Conservation (phyloP, 495 filamentous ascomycete genomes). For the Neurospora tetrasperma region DNA sequence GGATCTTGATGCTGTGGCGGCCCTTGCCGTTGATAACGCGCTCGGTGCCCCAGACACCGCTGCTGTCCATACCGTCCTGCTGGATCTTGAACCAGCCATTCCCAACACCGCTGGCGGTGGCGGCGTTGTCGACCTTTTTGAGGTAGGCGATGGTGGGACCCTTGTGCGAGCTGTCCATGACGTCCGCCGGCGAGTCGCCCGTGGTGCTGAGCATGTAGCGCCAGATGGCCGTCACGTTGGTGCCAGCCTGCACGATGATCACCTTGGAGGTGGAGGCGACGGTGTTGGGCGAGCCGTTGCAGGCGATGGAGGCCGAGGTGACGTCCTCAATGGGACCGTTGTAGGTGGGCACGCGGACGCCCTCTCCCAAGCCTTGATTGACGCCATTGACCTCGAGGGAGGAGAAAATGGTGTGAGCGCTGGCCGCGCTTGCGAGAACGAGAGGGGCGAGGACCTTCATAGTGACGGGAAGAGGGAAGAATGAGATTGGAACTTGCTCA, state of each 20-base stretch:
- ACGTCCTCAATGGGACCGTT: conserved; percentile 44
- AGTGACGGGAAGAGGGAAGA: neutral
- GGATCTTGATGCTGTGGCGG: conserved; percentile 33
- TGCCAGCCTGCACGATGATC: conserved; percentile 23
- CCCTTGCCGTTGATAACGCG: conserved; percentile 39
- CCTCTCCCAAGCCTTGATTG: conserved; percentile 19
- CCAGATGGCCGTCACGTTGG: conserved; percentile 32
- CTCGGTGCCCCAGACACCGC: conserved; percentile 34
- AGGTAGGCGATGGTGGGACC: conserved; percentile 40
- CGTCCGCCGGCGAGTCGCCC: conserved; percentile 29
- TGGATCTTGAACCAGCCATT: conserved; percentile 43
- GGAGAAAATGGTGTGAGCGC: conserved; percentile 25
- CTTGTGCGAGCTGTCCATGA: conserved; percentile 37
- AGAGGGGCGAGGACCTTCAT: conserved; percentile 22
- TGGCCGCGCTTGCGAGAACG: conserved; percentile 16
- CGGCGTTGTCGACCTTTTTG: conserved; percentile 39
- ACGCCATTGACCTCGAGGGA: conserved; percentile 21
- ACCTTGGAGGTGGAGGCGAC: conserved; percentile 28
- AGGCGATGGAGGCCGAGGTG: conserved; percentile 37
- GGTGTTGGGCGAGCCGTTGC: conserved; percentile 47
- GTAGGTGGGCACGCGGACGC: conserved; percentile 21
- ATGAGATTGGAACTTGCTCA: neutral
- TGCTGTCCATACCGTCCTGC: conserved; percentile 31
- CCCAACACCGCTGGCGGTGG: conserved; percentile 31
- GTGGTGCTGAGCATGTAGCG: conserved; percentile 33